These are phyloP conservation scores for Solanum sitiens DNA, from an alignment of 257 asterid species.

Conservation along the genomic window DNA sequence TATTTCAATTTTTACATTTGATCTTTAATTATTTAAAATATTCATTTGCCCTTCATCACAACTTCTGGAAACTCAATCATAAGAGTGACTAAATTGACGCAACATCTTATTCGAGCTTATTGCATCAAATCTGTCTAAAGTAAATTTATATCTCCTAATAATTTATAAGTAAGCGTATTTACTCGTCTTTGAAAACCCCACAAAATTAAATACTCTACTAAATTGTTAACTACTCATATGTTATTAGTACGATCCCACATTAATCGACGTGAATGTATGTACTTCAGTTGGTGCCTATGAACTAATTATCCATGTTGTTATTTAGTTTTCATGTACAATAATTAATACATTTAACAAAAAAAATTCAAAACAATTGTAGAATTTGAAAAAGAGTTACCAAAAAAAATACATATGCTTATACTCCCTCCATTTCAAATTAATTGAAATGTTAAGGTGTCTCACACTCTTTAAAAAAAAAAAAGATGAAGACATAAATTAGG, in stretches of 20 bases:
- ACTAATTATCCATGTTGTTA: neutral
- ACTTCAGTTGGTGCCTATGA: neutral
- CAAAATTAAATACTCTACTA: neutral
- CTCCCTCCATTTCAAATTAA: too few species aligned
- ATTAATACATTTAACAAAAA: neutral
- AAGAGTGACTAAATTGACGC: neutral
- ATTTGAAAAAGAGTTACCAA: neutral
- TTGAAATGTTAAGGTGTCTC: too few species aligned
- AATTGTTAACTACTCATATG: neutral
- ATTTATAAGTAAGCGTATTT: neutral
- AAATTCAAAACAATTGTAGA: neutral
- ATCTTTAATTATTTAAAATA: neutral
- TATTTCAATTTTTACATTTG: neutral
- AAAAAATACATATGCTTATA: too few species aligned
- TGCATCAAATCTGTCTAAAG: rapidly evolving
- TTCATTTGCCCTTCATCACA: neutral
- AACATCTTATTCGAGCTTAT: neutral
- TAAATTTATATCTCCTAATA: rapidly evolving
- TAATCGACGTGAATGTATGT: neutral
- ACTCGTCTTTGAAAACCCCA: neutral
- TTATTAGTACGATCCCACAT: neutral
- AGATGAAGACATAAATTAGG: too few species aligned
- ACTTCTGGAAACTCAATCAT: neutral
- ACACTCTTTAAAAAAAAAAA: too few species aligned
- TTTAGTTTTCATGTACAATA: neutral